These are phyloP conservation scores for Microbotryum intermedium DNA, from an alignment of 1,284 basidiomycete species.

Conservation along the genomic window DNA sequence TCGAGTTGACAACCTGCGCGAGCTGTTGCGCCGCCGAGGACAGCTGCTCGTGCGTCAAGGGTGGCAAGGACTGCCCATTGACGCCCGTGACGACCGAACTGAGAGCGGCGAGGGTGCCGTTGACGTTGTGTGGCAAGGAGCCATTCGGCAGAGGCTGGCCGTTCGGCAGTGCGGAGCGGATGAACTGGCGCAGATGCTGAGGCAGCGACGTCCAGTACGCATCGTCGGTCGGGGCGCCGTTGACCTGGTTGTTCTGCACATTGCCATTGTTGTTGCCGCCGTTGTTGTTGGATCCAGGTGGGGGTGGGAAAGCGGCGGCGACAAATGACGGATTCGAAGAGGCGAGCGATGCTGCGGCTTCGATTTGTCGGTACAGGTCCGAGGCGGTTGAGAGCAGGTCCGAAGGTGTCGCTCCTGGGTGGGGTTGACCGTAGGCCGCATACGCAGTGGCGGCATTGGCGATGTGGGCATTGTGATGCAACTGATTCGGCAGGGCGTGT, in stretches of 20 bases:
- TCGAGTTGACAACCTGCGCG: slow-evolving; percentile 36
- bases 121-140: slow-evolving; percentile 27
- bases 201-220: slow-evolving; percentile 53
- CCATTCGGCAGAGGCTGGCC: slow-evolving; percentile 10
- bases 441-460: too few species aligned
- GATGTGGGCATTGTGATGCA: background rate
- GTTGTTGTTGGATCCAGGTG: slow-evolving; percentile 1
- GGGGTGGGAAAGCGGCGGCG: slow-evolving; percentile 23
- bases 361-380: slow-evolving; percentile 52
- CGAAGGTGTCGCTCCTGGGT: slow-evolving; percentile 16
- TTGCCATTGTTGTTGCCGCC: background rate
- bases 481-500: background rate
- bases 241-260: background rate
- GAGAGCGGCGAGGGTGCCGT: slow-evolving; percentile 29
- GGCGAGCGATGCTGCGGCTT: slow-evolving; percentile 41
- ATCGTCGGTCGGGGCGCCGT: slow-evolving; percentile 42
- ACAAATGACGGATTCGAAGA: slow-evolving; percentile 26
- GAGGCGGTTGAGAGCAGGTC: slow-evolving; percentile 51
- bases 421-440: slow-evolving; percentile 4
- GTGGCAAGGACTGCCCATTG: slow-evolving; percentile 24
- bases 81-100: slow-evolving; percentile 7
- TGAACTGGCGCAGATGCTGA: slow-evolving; percentile 49
- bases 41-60: slow-evolving; percentile 36
- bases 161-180: slow-evolving; percentile 47
- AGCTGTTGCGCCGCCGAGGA: slow-evolving; percentile 36